Evolutionary conservation across 192 early-diverging fungal species (phyloP).

Genomic region (Dimargaris verticillata): DNA sequence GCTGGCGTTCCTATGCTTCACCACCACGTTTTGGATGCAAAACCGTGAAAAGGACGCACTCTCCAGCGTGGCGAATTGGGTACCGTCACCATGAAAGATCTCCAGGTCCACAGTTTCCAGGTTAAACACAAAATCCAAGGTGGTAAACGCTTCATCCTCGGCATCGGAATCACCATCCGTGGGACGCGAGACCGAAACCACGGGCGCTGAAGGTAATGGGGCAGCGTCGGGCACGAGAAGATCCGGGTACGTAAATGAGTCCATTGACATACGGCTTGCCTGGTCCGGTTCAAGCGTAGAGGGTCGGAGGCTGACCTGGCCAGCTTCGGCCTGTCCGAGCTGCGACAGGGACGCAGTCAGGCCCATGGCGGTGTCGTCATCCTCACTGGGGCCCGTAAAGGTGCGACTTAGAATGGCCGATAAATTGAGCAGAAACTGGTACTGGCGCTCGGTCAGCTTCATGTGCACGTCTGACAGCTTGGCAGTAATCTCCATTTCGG

Average conservation of each 20-base stretch:
- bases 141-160: slow-evolving; percentile 6
- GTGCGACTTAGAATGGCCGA: not conserved
- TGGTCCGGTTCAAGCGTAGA: not conserved
- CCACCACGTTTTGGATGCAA: slow-evolving; percentile 26
- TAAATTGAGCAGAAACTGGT: slow-evolving; percentile 55
- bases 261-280: not conserved
- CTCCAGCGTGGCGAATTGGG: slow-evolving; percentile 26
- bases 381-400: not conserved
- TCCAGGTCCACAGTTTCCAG: slow-evolving; percentile 66
- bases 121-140: slow-evolving; percentile 39
- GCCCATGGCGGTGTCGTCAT: not conserved
- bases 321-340: not conserved
- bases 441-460: slow-evolving; percentile 67
- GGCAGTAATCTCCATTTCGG: slow-evolving; percentile 45
- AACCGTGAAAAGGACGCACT: slow-evolving; percentile 34
- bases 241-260: slow-evolving; percentile 10
- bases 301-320: not conserved
- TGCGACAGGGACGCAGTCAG: not conserved
- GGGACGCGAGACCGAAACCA: not conserved
- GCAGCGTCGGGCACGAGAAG: too few species aligned
- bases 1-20: slow-evolving; percentile 37
- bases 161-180: not conserved
- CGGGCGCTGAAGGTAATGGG: too few species aligned
- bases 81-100: slow-evolving; percentile 46
- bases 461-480: slow-evolving; percentile 58